phyloP scores from a whole-genome alignment of 2,329 filamentous ascomycete species.

The Nemania diffusa region DNA sequence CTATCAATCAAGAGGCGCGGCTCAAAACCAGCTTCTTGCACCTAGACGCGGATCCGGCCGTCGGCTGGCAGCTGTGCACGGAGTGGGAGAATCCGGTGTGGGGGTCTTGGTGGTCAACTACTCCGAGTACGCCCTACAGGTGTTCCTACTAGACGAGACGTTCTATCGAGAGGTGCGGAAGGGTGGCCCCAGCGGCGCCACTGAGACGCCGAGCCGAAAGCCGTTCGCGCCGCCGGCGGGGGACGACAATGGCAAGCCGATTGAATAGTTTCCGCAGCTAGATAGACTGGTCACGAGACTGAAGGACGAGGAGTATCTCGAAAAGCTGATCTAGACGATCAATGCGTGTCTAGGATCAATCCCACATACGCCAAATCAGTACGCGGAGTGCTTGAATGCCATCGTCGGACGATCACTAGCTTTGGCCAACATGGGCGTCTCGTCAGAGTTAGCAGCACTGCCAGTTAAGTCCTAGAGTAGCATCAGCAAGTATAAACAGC shows the following conservation, averaged over 20 bases:
- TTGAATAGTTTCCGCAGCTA: not conserved
- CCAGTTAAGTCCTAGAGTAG: not conserved
- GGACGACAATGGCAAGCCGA: not conserved
- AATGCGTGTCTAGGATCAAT: not conserved
- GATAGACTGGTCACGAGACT: not conserved
- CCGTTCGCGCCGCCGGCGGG: not conserved
- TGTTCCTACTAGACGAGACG: not conserved
- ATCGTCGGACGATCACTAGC: constrained; percentile 8
- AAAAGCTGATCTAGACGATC: not conserved
- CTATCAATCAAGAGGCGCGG: constrained; percentile 46
- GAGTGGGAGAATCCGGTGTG: constrained; percentile 10
- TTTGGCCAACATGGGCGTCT: not conserved
- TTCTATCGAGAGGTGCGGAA: constrained; percentile 11
- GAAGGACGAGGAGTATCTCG: not conserved
- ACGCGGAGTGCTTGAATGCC: constrained; percentile 2
- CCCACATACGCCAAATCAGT: not conserved
- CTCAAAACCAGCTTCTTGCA: constrained; percentile 46
- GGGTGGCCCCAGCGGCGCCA: not conserved
- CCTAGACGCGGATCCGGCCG: too few relatives aligned
- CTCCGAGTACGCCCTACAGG: not conserved
- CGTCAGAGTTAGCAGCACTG: not conserved
- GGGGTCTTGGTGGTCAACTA: constrained; percentile 10
- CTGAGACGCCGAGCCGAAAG: not conserved
- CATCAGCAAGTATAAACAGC: not conserved
- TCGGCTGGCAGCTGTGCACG: not conserved